Evolutionary conservation across 2,329 filamentous ascomycete species (phyloP).

Genomic region (Albophoma yamanashiensis): DNA sequence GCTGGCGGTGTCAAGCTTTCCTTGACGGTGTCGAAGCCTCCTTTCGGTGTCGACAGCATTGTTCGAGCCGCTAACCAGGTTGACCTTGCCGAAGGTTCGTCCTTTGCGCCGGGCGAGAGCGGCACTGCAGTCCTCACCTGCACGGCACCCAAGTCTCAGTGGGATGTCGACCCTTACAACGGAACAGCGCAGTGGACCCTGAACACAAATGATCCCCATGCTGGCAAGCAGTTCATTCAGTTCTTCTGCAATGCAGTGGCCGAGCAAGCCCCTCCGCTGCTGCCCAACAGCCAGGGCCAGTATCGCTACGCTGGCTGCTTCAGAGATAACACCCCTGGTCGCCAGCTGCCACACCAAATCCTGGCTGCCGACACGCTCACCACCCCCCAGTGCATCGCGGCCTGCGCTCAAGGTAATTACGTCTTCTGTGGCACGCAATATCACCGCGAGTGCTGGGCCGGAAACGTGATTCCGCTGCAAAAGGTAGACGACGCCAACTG

Average conservation of each 20-base stretch:
- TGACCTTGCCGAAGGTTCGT: slow-evolving; percentile 46
- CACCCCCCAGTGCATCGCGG: slow-evolving; percentile 31
- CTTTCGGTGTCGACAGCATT: slow-evolving; percentile 43
- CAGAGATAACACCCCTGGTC: slow-evolving; percentile 43
- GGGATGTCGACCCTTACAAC: slow-evolving; percentile 40
- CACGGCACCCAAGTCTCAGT: slow-evolving; percentile 43
- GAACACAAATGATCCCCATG: slow-evolving; percentile 42
- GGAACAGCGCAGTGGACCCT: slow-evolving; percentile 42
- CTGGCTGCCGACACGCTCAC: slow-evolving; percentile 30
- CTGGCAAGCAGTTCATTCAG: slow-evolving; percentile 40
- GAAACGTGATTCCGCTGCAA: slow-evolving; percentile 31
- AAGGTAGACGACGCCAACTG: slow-evolving; percentile 35
- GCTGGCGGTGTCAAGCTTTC: slow-evolving; percentile 35
- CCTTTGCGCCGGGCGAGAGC: slow-evolving; percentile 36
- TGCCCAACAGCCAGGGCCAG: slow-evolving; percentile 29
- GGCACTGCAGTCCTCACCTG: slow-evolving; percentile 43
- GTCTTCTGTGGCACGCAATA: slow-evolving; percentile 40
- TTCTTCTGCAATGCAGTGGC: slow-evolving; percentile 41
- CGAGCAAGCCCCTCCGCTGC: slow-evolving; percentile 40
- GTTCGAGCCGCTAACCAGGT: slow-evolving; percentile 43
- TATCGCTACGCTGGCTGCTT: slow-evolving; percentile 46
- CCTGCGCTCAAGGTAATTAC: slow-evolving; percentile 23
- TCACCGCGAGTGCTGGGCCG: slow-evolving; percentile 43
- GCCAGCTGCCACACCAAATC: slow-evolving; percentile 34
- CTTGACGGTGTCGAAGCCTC: slow-evolving; percentile 50